Conservation (phyloP, 2,329 filamentous ascomycete species). For the Fusarium sp. region DNA sequence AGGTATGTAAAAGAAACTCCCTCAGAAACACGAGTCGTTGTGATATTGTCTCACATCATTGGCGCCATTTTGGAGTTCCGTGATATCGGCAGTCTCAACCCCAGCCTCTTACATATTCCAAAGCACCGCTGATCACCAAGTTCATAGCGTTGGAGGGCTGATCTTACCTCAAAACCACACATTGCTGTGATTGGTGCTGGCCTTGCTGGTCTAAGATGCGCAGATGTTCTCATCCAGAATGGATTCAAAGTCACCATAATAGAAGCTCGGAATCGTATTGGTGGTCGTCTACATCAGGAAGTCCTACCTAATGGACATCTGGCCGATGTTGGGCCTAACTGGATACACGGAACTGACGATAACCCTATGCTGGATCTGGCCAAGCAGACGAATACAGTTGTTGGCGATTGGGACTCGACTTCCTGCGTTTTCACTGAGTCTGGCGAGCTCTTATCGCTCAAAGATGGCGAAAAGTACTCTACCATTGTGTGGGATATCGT, state of each 20-base stretch:
- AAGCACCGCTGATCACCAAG: slow-evolving; percentile 42
- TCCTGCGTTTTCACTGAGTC: slow-evolving; percentile 69
- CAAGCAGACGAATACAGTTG: slow-evolving; percentile 67
- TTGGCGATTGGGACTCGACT: slow-evolving; percentile 64
- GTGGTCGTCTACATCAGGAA: slow-evolving; percentile 72
- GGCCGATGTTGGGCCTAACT: slow-evolving; percentile 79
- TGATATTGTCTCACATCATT: slow-evolving; percentile 5
- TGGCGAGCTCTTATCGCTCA: slow-evolving; percentile 63
- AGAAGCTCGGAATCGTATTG: slow-evolving; percentile 75
- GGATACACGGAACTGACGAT: slow-evolving; percentile 80
- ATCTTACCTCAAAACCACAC: slow-evolving; percentile 58
- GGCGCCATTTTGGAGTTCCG: background rate
- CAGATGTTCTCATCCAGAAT: slow-evolving; percentile 73
- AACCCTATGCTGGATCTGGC: slow-evolving; percentile 79
- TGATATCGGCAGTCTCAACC: background rate
- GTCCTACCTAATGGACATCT: slow-evolving; percentile 62
- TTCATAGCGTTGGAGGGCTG: slow-evolving; percentile 40
- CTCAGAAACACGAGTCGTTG: background rate
- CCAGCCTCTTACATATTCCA: slow-evolving; percentile 33
- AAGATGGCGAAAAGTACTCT: slow-evolving; percentile 62
- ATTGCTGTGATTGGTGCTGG: slow-evolving; percentile 79
- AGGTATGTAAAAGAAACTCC: slow-evolving; percentile 51
- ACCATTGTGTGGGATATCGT: slow-evolving; percentile 76
- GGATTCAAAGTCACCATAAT: slow-evolving; percentile 77
- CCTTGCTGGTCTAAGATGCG: slow-evolving; percentile 77